These are phyloP conservation scores for Leishmania aethiopica DNA, from an alignment of 208 protist genomes.

Conservation along the genomic window DNA sequence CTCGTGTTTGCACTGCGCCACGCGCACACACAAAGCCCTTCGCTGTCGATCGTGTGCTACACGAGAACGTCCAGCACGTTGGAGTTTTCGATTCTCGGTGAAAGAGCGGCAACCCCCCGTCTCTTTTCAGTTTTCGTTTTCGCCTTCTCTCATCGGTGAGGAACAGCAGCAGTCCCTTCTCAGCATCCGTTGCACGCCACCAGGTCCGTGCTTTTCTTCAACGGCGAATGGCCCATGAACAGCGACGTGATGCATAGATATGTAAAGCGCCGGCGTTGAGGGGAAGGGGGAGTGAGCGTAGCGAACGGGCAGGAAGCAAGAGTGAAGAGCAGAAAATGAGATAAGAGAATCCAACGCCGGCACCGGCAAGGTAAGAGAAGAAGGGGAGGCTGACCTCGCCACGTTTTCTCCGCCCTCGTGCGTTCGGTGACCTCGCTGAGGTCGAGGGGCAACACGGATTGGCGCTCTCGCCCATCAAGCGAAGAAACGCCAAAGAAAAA, in stretches of 20 bases:
- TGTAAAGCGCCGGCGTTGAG: neutral
- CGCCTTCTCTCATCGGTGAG: neutral
- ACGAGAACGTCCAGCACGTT: neutral
- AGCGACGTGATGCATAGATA: neutral
- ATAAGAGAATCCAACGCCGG: neutral
- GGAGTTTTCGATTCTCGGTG: neutral
- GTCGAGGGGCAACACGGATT: neutral
- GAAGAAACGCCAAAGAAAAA: neutral
- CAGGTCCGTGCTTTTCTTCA: neutral
- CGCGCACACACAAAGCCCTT: neutral
- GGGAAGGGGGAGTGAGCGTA: neutral
- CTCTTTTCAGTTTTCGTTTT: neutral
- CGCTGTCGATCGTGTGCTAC: neutral
- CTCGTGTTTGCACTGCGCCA: neutral
- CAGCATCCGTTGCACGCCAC: neutral
- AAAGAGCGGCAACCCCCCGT: neutral
- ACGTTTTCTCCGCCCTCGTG: neutral
- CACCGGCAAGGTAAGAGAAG: neutral
- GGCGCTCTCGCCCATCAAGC: neutral
- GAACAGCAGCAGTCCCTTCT: neutral
- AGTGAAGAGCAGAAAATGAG: neutral
- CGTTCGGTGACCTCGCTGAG: neutral
- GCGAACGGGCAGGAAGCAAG: neutral
- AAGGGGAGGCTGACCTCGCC: neutral
- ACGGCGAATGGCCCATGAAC: neutral